Conservation (phyloP, 768 basidiomycete species). For the Lactarius pseudohatsudake region DNA sequence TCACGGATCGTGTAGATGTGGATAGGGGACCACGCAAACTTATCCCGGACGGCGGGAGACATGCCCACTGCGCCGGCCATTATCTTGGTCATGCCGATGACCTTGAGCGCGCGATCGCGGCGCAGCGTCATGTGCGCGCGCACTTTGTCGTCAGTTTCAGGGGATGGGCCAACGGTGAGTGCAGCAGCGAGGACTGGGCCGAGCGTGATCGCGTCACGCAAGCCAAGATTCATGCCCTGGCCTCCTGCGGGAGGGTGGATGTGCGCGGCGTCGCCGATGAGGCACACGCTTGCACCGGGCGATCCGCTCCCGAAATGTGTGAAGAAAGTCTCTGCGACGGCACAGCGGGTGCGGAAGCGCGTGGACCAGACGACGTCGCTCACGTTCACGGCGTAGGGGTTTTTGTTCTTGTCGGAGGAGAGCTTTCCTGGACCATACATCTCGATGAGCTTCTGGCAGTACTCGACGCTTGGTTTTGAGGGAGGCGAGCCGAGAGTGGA, state of each 20-base stretch:
- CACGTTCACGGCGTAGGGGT: conserved; percentile 38
- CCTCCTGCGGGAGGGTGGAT: conserved; percentile 57
- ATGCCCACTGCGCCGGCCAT: conserved; percentile 34
- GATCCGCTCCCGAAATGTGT: conserved; percentile 32
- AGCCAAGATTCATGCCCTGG: conserved; percentile 59
- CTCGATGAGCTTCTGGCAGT: conserved; percentile 46
- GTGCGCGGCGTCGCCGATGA: conserved; percentile 51
- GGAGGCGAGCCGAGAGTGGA: conserved; percentile 39
- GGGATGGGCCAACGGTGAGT: conserved; percentile 35
- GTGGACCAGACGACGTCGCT: conserved; percentile 46
- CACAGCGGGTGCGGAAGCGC: conserved; percentile 46
- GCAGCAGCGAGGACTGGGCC: conserved; percentile 41
- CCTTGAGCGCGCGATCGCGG: conserved; percentile 42
- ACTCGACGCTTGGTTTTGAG: conserved; percentile 39
- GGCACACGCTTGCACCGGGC: conserved; percentile 28
- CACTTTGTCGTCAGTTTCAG: conserved; percentile 37
- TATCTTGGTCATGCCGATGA: conserved; percentile 44
- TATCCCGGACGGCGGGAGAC: conserved; percentile 34
- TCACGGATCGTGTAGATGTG: conserved; percentile 31
- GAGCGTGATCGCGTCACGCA: conserved; percentile 52
- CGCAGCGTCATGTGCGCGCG: conserved; percentile 39
- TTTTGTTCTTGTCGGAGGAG: conserved; percentile 39
- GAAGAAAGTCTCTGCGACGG: conserved; percentile 44
- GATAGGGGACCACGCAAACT: conserved; percentile 28
- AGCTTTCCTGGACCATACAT: conserved; percentile 37